Evolutionary conservation across 345 rosid species (phyloP), one percentile per base, ranked within the genome.

Genomic region (Melastoma malabathricum): DNA sequence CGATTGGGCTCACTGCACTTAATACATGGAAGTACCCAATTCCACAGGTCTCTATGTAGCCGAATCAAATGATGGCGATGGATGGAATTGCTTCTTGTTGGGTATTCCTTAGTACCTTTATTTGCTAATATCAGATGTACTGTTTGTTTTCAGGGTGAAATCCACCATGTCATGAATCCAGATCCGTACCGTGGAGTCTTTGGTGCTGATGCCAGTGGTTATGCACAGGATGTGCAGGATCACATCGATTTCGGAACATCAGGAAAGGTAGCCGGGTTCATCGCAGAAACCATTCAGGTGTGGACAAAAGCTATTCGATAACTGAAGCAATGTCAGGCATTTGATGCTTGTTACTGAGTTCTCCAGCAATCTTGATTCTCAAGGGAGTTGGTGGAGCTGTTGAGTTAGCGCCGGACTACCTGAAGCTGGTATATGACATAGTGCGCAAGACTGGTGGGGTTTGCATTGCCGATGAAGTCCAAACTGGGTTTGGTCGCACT

Each of bases 321-420:
- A 29, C n/a, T 17, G 34, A 18, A 20, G 31, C 44, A 25, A 19
- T 54, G 15, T 15, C 27, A 10, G 15, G 13, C 14, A 29, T 10
- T 23, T 46, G 12, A 56, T 27, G 15, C 27, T 18, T 18, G 47
- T 17, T 13, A 18, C 34, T 45, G 18, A 3, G 2, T 39, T 18
- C 47, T 23, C 16, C 13, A 12, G 10, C 31, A 0, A 13, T n/a
- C 9, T 34, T 55, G 44, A 38, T 15, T 22, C 23, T 47, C 44
- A 49, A 84, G 97, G 98, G 95, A 44, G 95, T 73, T 10, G 98
- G 98, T 58, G 98, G 98, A 60, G 76, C 95, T 57, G 95, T 87
- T 56, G 98, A 92, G 65, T 65, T 92, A 39, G 95, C 98, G 70
- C 94, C 95, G 15, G 97, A 95, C 44, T 92, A 92, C 71, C 62